Conservation (phyloP, 2,329 filamentous ascomycete species). For the Nothophaeocryptopus gaeumannii region DNA sequence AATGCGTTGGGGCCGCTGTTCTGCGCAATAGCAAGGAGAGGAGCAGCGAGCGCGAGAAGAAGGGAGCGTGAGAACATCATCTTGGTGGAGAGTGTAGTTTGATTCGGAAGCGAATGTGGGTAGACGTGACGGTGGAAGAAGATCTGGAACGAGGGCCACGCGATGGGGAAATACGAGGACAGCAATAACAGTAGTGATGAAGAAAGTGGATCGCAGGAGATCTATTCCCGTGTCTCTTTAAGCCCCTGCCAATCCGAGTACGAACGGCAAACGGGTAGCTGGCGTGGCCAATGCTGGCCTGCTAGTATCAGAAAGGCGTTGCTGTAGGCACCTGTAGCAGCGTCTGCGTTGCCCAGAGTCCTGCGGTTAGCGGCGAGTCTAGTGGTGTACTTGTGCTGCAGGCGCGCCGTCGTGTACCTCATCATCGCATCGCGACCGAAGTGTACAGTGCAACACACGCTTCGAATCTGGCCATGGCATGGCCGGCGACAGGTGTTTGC, state of each 20-base stretch:
- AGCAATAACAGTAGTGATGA: constrained; percentile 1
- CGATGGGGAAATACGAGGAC: constrained; percentile 9
- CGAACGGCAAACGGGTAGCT: constrained; percentile 2
- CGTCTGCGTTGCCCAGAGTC: too few relatives aligned
- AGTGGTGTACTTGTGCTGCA: too few relatives aligned
- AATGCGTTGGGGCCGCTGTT: constrained; percentile 44
- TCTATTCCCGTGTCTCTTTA: constrained; percentile 1
- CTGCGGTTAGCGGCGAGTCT: too few relatives aligned
- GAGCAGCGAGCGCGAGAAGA: constrained; percentile 45
- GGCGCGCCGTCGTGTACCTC: too few relatives aligned
- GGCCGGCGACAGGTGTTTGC: too few relatives aligned
- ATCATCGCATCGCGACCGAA: too few relatives aligned
- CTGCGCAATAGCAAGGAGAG: constrained; percentile 41
- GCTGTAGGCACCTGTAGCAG: too few relatives aligned
- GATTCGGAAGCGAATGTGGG: constrained; percentile 8
- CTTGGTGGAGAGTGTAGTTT: neutral
- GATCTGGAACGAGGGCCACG: constrained; percentile 6
- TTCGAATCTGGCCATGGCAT: too few relatives aligned
- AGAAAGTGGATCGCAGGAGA: constrained; percentile 6
- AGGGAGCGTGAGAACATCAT: constrained; percentile 48
- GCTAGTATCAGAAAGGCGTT: too few relatives aligned
- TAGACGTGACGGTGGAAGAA: constrained; percentile 2
- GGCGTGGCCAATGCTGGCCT: constrained; percentile 7
- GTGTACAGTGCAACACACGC: too few relatives aligned
- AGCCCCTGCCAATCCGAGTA: constrained; percentile 15